These are phyloP conservation scores for Podila epigama DNA, from an alignment of 192 early-diverging fungal species.

Conservation along the genomic window DNA sequence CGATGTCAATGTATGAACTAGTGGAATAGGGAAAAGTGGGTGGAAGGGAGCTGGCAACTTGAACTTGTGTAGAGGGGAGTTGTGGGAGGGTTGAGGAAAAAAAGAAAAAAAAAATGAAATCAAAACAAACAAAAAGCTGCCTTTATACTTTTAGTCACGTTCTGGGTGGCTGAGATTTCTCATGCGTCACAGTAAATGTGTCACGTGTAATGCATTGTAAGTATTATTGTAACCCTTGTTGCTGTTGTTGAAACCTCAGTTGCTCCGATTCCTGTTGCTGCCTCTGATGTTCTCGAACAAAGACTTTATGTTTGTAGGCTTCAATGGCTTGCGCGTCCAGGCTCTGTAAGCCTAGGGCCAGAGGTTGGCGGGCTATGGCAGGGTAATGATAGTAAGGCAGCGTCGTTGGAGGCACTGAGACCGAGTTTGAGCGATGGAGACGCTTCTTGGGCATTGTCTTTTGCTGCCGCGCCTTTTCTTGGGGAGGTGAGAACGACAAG, in stretches of 20 bases:
- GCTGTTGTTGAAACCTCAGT: no score
- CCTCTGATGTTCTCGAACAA: conserved; percentile 26
- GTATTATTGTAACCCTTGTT: not conserved
- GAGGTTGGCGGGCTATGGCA: not conserved
- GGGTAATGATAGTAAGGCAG: not conserved
- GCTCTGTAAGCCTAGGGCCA: not conserved
- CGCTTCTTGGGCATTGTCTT: not conserved
- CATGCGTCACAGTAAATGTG: no score
- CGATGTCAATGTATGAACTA: no score
- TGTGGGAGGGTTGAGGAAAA: not conserved
- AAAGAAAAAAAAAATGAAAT: conserved; percentile 13
- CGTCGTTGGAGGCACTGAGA: not conserved
- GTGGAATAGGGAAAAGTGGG: not conserved
- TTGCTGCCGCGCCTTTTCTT: not conserved
- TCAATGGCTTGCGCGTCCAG: conserved; percentile 8
- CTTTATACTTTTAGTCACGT: not conserved
- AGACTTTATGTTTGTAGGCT: conserved; percentile 19
- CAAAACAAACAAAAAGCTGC: not conserved
- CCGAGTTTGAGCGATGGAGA: not conserved
- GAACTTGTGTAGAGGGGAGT: no score
- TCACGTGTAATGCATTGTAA: not conserved
- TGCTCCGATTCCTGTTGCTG: conserved; percentile 9
- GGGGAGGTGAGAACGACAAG: not conserved
- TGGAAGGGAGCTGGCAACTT: no score
- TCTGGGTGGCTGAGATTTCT: no score